Evolutionary conservation across 805 yeast species (phyloP), one percentile per base, ranked within the genome.

Genomic region (Yamadazyma olivae): DNA sequence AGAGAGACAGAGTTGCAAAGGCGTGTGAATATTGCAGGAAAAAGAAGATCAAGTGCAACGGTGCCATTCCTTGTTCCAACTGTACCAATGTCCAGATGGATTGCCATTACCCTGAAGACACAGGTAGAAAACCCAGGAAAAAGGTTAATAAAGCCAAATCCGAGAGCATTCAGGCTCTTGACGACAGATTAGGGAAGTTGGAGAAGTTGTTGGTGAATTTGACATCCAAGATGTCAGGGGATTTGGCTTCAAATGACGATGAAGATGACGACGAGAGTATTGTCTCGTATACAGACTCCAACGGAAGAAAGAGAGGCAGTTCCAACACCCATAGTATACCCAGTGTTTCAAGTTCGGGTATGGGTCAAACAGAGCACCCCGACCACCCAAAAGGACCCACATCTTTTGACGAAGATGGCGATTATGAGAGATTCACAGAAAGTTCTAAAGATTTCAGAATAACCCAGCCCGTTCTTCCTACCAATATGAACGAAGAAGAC

Each of bases 31-130:
- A 51, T 13, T 64, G 70, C 38, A 48, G 67, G 26, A 44, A 52
- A 31, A 61, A 59, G 43, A 64, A 64, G 40, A 53, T 61, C 44
- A 62, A 61, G 41, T 64, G 70, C 46, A 67, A 64, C 40, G 64
- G 64, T 20, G 40, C 43, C 19, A 38, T 56, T 12, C 68, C 70
- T 18, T 64, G 68, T 34, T 57, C 62, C 10, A 48, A 61, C 22
- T 63, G 70, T 43, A 39, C 32, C 10, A 50, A 43, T 14, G 61
- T 59, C 29, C 45, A 45, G 3, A 41, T 50, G 2, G 38, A 39
- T 5, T 73, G 79, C 42, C 25, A n/a, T 10, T 51, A 49, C 26
- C 45, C 50, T 3, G 17, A 32, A 10, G 41, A 44, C 16, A 27
- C 40, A 9, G 49, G 49, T 18, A 32, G 46, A 17, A 49, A 43